A percentile compares a stretch with the other conserved stretches of the same genome.
Conservation (phyloP, 495 filamentous ascomycete species). For the Trichoderma erinaceum region DNA sequence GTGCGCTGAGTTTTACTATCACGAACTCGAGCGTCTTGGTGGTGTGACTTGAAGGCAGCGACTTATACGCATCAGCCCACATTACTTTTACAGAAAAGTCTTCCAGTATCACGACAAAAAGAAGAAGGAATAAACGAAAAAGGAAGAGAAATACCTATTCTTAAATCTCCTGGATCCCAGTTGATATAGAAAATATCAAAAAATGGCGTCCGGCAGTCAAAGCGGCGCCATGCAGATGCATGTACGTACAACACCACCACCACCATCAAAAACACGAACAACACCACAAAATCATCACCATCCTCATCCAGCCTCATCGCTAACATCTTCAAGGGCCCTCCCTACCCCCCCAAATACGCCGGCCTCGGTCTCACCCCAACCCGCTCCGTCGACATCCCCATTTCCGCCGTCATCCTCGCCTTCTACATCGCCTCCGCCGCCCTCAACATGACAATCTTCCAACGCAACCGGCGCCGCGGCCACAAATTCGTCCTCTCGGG, state of each 20-base stretch:
- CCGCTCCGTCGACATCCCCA: conserved; percentile 52
- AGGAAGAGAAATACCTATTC: too few species aligned
- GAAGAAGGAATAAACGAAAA: too few species aligned
- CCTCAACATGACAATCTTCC: conserved; percentile 61
- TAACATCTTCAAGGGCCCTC: conserved; percentile 21
- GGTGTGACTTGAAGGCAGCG: too few species aligned
- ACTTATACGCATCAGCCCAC: too few species aligned
- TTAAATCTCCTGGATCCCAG: background rate
- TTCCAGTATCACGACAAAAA: too few species aligned
- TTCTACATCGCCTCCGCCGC: conserved; percentile 56
- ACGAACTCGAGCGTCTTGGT: too few species aligned
- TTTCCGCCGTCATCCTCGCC: conserved; percentile 56
- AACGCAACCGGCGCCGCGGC: conserved; percentile 46
- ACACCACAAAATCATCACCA: background rate
- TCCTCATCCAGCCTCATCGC: background rate
- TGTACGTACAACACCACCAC: background rate
- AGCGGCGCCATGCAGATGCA: background rate
- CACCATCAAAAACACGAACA: background rate
- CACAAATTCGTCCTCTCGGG: conserved; percentile 68
- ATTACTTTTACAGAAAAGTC: too few species aligned
- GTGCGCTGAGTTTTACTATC: too few species aligned
- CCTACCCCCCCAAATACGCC: conserved; percentile 36
- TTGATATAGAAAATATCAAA: background rate
- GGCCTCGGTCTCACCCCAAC: conserved; percentile 55
- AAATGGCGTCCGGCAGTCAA: background rate